Evolutionary conservation across 169 alveolate species (phyloP).

Genomic region (Plasmodium ovale): DNA sequence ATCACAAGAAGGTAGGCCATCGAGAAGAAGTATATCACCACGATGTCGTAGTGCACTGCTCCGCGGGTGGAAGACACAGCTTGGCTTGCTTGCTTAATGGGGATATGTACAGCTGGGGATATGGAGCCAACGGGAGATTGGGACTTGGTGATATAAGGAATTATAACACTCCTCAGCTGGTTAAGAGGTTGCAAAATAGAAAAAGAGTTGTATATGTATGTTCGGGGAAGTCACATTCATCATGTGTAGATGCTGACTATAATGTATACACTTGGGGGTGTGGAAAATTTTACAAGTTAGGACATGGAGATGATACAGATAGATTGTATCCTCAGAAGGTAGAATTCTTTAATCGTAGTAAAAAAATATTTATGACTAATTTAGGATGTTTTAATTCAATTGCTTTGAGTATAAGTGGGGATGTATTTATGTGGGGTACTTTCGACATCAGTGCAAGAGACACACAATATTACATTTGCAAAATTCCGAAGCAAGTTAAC

Average conservation of each 20-base stretch:
- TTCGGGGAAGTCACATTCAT: slow-evolving; percentile 91
- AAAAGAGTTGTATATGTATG: slow-evolving; percentile 81
- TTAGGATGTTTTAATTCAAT: slow-evolving; percentile 64
- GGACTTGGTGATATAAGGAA: slow-evolving; percentile 87
- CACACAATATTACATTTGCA: slow-evolving; percentile 12
- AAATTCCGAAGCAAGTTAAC: slow-evolving; percentile 39
- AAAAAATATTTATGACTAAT: slow-evolving; percentile 47
- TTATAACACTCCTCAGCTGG: slow-evolving; percentile 78
- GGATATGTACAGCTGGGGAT: slow-evolving; percentile 85
- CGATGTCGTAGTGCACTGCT: slow-evolving; percentile 62
- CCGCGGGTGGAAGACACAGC: slow-evolving; percentile 85
- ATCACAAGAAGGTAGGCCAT: neutral
- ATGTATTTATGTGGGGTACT: slow-evolving; percentile 87
- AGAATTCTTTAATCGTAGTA: slow-evolving; percentile 23
- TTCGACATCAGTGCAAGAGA: slow-evolving; percentile 24
- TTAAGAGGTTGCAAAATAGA: slow-evolving; percentile 38
- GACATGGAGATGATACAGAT: slow-evolving; percentile 80
- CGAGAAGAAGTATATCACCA: neutral
- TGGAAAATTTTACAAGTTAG: slow-evolving; percentile 88
- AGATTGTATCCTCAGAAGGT: slow-evolving; percentile 17
- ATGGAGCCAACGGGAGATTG: slow-evolving; percentile 88
- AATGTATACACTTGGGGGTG: slow-evolving; percentile 91
- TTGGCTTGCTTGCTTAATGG: slow-evolving; percentile 79
- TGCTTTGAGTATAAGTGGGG: slow-evolving; percentile 82
- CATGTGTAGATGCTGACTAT: slow-evolving; percentile 89